phyloP scores from a whole-genome alignment of 306 rosid genomes.

The Rosa multiflora region DNA sequence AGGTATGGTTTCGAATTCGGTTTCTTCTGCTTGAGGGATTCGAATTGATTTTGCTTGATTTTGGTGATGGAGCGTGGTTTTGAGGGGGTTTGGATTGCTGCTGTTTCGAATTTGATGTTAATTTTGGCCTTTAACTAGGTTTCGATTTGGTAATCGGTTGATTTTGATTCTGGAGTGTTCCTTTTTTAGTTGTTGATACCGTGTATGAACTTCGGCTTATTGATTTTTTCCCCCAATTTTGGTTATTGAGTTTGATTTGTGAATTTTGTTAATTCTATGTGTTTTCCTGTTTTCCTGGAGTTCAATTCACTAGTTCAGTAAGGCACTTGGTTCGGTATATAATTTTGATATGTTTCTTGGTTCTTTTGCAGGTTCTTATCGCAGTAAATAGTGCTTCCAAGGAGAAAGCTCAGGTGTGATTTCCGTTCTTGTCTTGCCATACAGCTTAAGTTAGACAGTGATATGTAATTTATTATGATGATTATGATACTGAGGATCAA shows the following conservation, averaged over 20 bases:
- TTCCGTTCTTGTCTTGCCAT: slow-evolving; percentile 15
- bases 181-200: background rate
- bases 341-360: slow-evolving; percentile 13
- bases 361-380: slow-evolving; percentile 68
- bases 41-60: slow-evolving; percentile 5
- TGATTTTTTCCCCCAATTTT: background rate
- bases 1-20: slow-evolving; percentile 36
- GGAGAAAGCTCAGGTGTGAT: slow-evolving; percentile 90
- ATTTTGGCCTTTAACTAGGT: background rate
- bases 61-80: background rate
- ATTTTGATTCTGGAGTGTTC: background rate
- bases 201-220: background rate
- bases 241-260: slow-evolving; percentile 10
- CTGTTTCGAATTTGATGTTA: background rate
- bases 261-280: background rate
- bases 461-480: background rate
- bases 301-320: slow-evolving; percentile 7
- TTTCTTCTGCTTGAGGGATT: background rate
- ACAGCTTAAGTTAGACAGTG: background rate
- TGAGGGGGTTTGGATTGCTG: background rate
- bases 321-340: slow-evolving; percentile 13
- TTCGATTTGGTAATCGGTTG: background rate
- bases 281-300: background rate
- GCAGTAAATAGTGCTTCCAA: slow-evolving; percentile 76
- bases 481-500: background rate